Base-by-base conservation (phyloP, 768 basidiomycete genomes). In the Auriculariales sp. region DNA sequence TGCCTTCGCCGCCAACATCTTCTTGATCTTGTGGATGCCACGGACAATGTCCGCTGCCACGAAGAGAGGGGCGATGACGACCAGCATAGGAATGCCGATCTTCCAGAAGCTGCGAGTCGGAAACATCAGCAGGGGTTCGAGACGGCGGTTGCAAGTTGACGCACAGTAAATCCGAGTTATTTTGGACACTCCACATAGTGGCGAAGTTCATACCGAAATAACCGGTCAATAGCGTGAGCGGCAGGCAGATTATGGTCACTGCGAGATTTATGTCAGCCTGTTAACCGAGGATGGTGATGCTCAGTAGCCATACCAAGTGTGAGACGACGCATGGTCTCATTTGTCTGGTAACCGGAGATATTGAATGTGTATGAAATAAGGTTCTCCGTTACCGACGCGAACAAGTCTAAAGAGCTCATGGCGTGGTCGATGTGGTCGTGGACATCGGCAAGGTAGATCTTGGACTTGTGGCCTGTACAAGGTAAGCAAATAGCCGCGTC, bases 341-440 rank as follows among this genome's bases (percentile, higher is more conserved):
- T 44, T 10, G 39, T 44, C 39, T 24, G 22, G 39, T 44, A 44
- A 44, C 39, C 39, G 22, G 22, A 24, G 22, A 44, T 10, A 61
- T 85, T 85, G 69, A 85, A 86, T 17, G 79, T 77, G 59, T 80
- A 85, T 52, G 73, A 71, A 55, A 85, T 83, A 56, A 84, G 58
- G 57, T 84, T 85, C 56, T 84, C 79, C 5, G 77, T 69, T 53
- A 84, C 77, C 28, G 72, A 73, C 1, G 79, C 69, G 55, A 84
- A 85, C 75, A 83, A 83, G 52, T 87, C 84, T 47, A 87, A 24
- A 19, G 6, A 19, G 19, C 39, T 19, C 39, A 44, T n/a, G n/a
- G n/a, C 39, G 27, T 44, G 80, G 49, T 85, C 83, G 68, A 81
- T 78, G 55, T 87, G 84, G 57, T 87, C 85, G 52, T 75, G 71